Conservation (phyloP, 257 asterid genomes). For the Sherardia arvensis region DNA sequence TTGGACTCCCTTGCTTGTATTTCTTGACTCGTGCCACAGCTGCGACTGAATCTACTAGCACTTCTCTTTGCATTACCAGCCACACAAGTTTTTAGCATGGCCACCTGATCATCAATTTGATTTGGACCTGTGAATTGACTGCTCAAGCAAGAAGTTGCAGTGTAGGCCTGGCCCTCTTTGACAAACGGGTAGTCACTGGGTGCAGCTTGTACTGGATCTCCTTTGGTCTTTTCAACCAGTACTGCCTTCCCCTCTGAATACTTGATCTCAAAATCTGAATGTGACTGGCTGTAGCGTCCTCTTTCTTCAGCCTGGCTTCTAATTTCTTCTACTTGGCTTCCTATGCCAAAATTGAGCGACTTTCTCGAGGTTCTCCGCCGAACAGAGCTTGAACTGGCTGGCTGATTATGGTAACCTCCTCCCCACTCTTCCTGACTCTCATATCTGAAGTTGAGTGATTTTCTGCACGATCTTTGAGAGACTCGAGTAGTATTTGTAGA, state of each 20-base stretch:
- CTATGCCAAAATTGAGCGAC: constrained; percentile 47
- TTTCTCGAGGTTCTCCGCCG: constrained; percentile 51
- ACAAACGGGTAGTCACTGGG: constrained; percentile 17
- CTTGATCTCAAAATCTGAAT: constrained; percentile 20
- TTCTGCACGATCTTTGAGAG: constrained; percentile 55
- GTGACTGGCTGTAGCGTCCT: constrained; percentile 2
- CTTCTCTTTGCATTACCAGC: constrained; percentile 22
- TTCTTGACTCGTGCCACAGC: constrained; percentile 32
- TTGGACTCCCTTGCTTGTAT: constrained; percentile 34
- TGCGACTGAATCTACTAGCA: constrained; percentile 27
- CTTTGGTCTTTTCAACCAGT: constrained; percentile 22
- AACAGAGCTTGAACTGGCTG: constrained; percentile 5
- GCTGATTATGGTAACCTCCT: constrained; percentile 2
- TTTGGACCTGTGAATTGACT: constrained; percentile 17
- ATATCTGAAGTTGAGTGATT: constrained; percentile 43
- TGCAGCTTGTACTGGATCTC: constrained; percentile 19
- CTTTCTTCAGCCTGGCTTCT: background rate
- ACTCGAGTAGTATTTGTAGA: constrained; percentile 6
- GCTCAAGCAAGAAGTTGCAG: constrained; percentile 20
- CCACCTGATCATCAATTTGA: constrained; percentile 49
- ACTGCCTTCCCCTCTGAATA: constrained; percentile 18
- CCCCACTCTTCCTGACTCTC: constrained; percentile 28
- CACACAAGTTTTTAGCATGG: constrained; percentile 16
- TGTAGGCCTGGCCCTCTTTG: constrained; percentile 19
- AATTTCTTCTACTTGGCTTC: constrained; percentile 23